Evolutionary conservation across 306 rosid genomes (phyloP).

Genomic region (Malus sieversii): DNA sequence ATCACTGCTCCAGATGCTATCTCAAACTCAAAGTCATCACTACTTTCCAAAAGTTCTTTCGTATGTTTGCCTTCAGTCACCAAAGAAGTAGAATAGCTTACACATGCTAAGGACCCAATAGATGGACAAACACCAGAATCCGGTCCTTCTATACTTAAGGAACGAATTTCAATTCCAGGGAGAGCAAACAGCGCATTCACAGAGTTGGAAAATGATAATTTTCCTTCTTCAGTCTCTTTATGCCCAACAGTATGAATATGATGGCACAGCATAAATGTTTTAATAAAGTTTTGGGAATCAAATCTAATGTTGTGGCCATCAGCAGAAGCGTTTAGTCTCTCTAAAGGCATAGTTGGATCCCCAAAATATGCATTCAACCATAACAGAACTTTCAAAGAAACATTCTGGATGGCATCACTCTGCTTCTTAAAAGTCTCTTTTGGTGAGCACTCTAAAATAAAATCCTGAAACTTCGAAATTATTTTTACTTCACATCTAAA

Average conservation of each 20-base stretch:
- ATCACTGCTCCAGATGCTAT: constrained; percentile 62
- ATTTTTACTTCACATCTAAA: constrained; percentile 62
- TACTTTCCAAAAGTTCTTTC: constrained; percentile 58
- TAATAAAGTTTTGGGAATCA: constrained; percentile 23
- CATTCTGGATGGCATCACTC: constrained; percentile 71
- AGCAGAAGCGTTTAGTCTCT: constrained; percentile 42
- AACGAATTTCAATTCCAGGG: constrained; percentile 18
- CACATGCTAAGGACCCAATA: constrained; percentile 63
- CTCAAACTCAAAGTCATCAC: constrained; percentile 83
- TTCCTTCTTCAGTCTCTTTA: constrained; percentile 25
- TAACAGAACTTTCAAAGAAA: constrained; percentile 63
- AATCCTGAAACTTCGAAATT: constrained; percentile 46
- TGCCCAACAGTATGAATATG: constrained; percentile 30
- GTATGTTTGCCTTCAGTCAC: constrained; percentile 34
- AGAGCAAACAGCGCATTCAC: constrained; percentile 17
- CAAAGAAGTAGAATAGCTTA: constrained; percentile 56
- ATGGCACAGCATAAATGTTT: constrained; percentile 40
- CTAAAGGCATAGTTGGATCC: constrained; percentile 34
- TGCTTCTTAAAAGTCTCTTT: constrained; percentile 54
- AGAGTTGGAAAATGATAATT: constrained; percentile 18
- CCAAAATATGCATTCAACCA: constrained; percentile 61
- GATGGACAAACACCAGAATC: constrained; percentile 72
- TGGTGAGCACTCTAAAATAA: constrained; percentile 62
- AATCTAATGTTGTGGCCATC: constrained; percentile 37
- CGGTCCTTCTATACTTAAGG: constrained; percentile 52